Conservation (phyloP, 108 stramenopile species). For the Cyclotella kingstonii region DNA sequence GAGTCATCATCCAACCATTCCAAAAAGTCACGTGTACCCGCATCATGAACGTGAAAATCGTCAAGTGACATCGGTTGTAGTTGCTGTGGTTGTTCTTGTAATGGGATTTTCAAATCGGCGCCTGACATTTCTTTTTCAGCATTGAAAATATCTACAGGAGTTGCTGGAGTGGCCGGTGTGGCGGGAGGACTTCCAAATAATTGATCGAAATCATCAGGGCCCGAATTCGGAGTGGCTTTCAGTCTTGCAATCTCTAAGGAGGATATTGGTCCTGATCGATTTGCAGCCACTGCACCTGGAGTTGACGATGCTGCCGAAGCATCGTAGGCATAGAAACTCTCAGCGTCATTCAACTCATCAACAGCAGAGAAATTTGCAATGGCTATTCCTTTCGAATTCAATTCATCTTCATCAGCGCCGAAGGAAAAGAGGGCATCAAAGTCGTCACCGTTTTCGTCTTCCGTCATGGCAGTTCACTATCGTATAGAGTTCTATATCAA, state of each 20-base stretch:
- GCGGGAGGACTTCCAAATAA: conserved; percentile 40
- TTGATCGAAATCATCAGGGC: conserved; percentile 33
- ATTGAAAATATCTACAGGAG: conserved; percentile 1
- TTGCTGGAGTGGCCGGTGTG: conserved; percentile 5
- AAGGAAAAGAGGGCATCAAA: conserved; percentile 47
- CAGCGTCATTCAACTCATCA: conserved; percentile 7
- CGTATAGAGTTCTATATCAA: background rate
- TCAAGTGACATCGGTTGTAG: conserved; percentile 14
- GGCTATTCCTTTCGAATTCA: background rate
- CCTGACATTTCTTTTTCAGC: background rate
- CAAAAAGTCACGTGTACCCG: conserved; percentile 70
- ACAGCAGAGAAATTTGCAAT: conserved; percentile 6
- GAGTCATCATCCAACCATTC: conserved; percentile 76
- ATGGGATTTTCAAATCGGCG: background rate
- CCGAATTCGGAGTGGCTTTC: background rate
- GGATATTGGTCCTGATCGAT: background rate
- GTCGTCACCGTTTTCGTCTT: conserved; percentile 36
- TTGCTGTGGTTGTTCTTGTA: background rate
- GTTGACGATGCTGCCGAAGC: background rate
- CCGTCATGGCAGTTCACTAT: conserved; percentile 5
- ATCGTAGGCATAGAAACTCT: background rate
- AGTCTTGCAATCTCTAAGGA: background rate
- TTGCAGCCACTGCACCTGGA: background rate
- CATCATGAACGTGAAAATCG: conserved; percentile 50
- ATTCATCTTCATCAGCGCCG: conserved; percentile 14